phyloP scores from a whole-genome alignment of 768 basidiomycete species.

The Sarcomyxa edulis region DNA sequence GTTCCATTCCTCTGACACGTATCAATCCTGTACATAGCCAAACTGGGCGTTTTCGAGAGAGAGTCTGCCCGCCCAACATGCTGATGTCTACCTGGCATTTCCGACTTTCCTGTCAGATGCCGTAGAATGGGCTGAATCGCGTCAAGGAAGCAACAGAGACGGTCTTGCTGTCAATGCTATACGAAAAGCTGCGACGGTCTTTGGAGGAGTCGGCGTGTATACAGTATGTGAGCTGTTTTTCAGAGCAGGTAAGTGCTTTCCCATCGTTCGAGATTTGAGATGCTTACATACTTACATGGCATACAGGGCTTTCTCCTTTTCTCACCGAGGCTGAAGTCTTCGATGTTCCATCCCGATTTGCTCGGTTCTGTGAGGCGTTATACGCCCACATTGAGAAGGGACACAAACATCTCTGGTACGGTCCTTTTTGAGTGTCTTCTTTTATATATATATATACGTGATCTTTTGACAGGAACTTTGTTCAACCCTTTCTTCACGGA shows the following conservation, averaged over 20 bases:
- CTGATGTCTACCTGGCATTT: conserved; percentile 3
- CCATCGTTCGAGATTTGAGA: not conserved
- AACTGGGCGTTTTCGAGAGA: not conserved
- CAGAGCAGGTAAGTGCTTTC: not conserved
- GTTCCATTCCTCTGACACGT: not conserved
- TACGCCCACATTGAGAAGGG: not conserved
- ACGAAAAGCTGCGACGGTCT: conserved; percentile 1
- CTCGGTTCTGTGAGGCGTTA: conserved; percentile 5
- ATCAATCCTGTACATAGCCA: not conserved
- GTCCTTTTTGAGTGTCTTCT: not conserved
- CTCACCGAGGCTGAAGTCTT: conserved; percentile 8
- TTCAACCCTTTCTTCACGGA: conserved; percentile 1
- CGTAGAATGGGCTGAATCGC: conserved; percentile 5
- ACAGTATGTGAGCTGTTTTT: conserved; percentile 2
- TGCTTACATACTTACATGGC: not conserved
- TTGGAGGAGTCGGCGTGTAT: conserved; percentile 8
- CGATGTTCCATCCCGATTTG: conserved; percentile 6
- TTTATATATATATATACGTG: no score
- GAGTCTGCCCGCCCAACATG: not conserved
- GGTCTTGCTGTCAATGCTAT: conserved; percentile 6
- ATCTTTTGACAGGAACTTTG: not conserved
- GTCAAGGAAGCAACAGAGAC: not conserved
- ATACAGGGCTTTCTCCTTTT: conserved; percentile 4
- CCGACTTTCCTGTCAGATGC: not conserved
- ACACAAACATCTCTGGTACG: conserved; percentile 1